phyloP scores from a whole-genome alignment of 305 asterid species.

The Caryopteris hybrid region DNA sequence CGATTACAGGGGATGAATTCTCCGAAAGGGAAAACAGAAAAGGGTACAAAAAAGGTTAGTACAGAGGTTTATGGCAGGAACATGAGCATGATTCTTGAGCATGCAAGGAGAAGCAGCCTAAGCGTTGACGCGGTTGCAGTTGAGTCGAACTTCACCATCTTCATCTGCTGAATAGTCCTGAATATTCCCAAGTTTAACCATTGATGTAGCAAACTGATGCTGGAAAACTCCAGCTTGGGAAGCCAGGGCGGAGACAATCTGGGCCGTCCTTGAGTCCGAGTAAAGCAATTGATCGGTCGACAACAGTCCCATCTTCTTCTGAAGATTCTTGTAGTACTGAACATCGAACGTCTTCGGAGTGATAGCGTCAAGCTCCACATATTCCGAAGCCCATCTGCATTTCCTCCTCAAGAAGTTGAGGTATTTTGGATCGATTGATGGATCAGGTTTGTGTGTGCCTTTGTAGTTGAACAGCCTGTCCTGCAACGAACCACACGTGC shows the following conservation, averaged over 20 bases:
- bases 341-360: conserved; percentile 52
- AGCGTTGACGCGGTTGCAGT: conserved; percentile 45
- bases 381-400: conserved; percentile 92
- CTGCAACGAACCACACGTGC: conserved; percentile 55
- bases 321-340: conserved; percentile 63
- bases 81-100: background rate
- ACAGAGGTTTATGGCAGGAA: background rate
- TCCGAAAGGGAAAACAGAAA: background rate
- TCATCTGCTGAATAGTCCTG: conserved; percentile 35
- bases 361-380: conserved; percentile 54
- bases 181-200: conserved; percentile 70
- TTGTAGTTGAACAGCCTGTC: conserved; percentile 45
- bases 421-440: conserved; percentile 45
- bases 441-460: conserved; percentile 42
- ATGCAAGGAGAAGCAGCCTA: background rate
- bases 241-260: conserved; percentile 59
- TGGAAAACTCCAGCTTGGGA: conserved; percentile 36
- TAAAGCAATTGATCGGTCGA: conserved; percentile 62
- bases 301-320: conserved; percentile 67
- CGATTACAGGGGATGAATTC: background rate
- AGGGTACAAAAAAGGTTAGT: background rate
- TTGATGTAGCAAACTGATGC: conserved; percentile 61
- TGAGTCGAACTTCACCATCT: conserved; percentile 53
- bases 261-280: conserved; percentile 60
- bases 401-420: conserved; percentile 61